Base-by-base conservation (phyloP, 352 stramenopile species). In the Pythium pectinolyticum region DNA sequence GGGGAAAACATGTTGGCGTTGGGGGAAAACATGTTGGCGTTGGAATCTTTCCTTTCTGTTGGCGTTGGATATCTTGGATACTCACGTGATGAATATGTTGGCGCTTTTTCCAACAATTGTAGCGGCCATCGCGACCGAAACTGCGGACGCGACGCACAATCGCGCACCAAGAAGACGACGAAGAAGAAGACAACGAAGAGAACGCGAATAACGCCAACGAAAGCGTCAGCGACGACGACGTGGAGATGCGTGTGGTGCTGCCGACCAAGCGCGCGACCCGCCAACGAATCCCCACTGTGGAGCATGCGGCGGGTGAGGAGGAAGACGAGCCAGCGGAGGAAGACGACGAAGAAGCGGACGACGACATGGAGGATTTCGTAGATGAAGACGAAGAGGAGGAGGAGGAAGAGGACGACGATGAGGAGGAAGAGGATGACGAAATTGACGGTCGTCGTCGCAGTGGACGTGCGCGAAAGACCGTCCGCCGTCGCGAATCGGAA, bases 121-220 rank as follows among this genome's bases (percentile, higher is more conserved):
- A 68, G 60, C 35, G 24, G 11, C 51, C 60, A n/a, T 41, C 56
- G 9, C 70, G 75, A n/a, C 75, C 73, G 15, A 83, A 84, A 48
- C 66, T 83, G 8, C 54, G 67, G 22, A 80, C 74, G n/a, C 71
- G 64, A 47, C 73, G 75, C 11, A 51, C 32, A 11, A 56, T 56
- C 17, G 24, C 34, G 22, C 15, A 54, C 15, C 27, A 69, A 15
- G 53, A 73, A 43, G 58, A 67, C 5, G 61, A 60, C 8, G 49
- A 66, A 15, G 51, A 52, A 22, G 60, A 68, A 34, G 55, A 61
- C 14, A 22, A 37, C n/a, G 39, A 65, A 47, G 20, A 56, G 17
- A 45, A 58, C 10, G 34, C 40, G 9, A 7, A 14, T 14, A 54
- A 20, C 27, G 41, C 43, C 25, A 17, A 30, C 41, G 40, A 20